These are phyloP conservation scores for Haplographium delicatum DNA, from an alignment of 495 filamentous ascomycete genomes.

Conservation along the genomic window DNA sequence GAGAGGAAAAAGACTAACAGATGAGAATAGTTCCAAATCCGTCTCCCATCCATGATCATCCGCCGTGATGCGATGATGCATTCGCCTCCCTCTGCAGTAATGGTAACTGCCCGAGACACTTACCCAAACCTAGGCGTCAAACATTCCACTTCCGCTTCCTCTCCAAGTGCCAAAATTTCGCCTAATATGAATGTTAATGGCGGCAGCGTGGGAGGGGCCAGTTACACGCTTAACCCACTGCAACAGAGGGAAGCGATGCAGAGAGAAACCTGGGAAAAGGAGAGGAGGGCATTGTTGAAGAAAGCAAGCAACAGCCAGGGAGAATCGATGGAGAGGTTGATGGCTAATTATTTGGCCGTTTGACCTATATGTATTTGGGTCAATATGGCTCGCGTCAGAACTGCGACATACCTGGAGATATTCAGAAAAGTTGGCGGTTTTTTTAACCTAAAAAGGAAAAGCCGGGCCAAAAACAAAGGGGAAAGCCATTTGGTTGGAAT, in stretches of 20 bases:
- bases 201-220: constrained; percentile 3
- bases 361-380: constrained; percentile 7
- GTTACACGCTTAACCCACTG: constrained; percentile 29
- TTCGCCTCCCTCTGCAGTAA: constrained; percentile 8
- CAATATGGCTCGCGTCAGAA: too few relatives aligned
- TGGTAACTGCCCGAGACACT: not conserved
- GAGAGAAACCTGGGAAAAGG: constrained; percentile 32
- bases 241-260: constrained; percentile 36
- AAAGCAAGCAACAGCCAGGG: constrained; percentile 26
- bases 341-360: constrained; percentile 18
- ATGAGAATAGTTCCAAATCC: constrained; percentile 37
- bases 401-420: too few relatives aligned
- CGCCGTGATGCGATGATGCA: constrained; percentile 31
- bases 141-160: not conserved
- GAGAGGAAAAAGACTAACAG: not conserved
- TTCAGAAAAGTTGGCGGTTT: too few relatives aligned
- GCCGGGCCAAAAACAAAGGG: too few relatives aligned
- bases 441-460: too few relatives aligned
- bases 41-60: constrained; percentile 50
- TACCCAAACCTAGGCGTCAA: not conserved
- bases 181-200: constrained; percentile 15
- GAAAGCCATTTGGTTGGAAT: too few relatives aligned
- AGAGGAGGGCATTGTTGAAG: constrained; percentile 32
- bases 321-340: constrained; percentile 15
- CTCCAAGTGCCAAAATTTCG: not conserved